Conservation (phyloP, 1,284 basidiomycete genomes). For the Apiotrichum siamense region DNA sequence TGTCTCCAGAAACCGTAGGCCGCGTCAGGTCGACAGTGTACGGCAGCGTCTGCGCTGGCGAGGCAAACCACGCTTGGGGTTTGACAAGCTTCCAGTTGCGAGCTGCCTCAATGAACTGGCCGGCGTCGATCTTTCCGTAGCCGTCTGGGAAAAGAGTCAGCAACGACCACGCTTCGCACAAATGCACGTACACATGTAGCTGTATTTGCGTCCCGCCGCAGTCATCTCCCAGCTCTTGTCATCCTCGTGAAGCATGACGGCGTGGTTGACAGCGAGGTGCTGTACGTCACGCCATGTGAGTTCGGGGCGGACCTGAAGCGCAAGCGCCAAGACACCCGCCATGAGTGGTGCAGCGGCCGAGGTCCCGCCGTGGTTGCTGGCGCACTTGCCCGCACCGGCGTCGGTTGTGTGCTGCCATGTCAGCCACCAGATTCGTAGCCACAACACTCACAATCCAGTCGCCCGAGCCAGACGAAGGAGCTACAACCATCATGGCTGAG, state of each 20-base stretch:
- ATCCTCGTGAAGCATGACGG: conserved; percentile 71
- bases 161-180: background rate
- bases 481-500: conserved; percentile 92
- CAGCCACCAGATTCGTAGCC: conserved; percentile 30
- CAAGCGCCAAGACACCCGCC: conserved; percentile 82
- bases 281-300: conserved; percentile 97
- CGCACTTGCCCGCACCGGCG: conserved; percentile 60
- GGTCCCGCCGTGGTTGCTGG: conserved; percentile 84
- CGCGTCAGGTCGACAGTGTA: conserved; percentile 18
- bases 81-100: conserved; percentile 81
- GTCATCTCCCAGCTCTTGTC: conserved; percentile 95
- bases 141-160: conserved; percentile 56
- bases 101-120: conserved; percentile 72
- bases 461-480: conserved; percentile 92
- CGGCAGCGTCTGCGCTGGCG: conserved; percentile 61
- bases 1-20: background rate
- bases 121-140: conserved; percentile 83
- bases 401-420: conserved; percentile 80
- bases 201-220: conserved; percentile 70
- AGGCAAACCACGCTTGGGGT: conserved; percentile 85
- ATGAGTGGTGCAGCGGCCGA: conserved; percentile 96
- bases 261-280: conserved; percentile 76
- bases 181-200: conserved; percentile 70
- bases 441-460: conserved; percentile 65
- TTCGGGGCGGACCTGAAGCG: conserved; percentile 77